Percentiles rank a stretch among this genome's conserved stretches.
Conservation (phyloP, 805 yeast species). For the Clavispora carvajalis region DNA sequence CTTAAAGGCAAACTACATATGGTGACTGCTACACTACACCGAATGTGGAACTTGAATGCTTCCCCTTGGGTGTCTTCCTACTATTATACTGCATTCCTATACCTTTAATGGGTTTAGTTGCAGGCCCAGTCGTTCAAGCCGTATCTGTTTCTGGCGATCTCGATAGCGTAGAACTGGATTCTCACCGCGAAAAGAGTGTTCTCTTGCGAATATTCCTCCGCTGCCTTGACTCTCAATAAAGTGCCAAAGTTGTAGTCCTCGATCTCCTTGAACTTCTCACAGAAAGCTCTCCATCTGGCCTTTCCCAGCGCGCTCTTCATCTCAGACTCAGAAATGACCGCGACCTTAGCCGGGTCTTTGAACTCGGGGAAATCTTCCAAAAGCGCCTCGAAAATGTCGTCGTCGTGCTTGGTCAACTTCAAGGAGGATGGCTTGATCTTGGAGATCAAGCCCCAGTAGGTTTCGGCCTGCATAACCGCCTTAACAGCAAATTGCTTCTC, state of each 20-base stretch:
- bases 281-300: slow-evolving; percentile 84
- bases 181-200: slow-evolving; percentile 87
- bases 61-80: too few species aligned
- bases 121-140: slow-evolving; percentile 88
- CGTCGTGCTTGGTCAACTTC: slow-evolving; percentile 66
- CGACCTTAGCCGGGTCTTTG: slow-evolving; percentile 51
- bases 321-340: slow-evolving; percentile 63
- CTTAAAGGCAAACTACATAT: too few species aligned
- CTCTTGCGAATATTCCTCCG: slow-evolving; percentile 73
- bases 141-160: slow-evolving; percentile 84
- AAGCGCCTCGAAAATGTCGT: slow-evolving; percentile 58
- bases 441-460: slow-evolving; percentile 80
- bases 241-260: slow-evolving; percentile 97
- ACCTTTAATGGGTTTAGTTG: slow-evolving; percentile 10
- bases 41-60: too few species aligned
- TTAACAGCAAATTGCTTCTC: slow-evolving; percentile 97
- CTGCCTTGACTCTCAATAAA: slow-evolving; percentile 67
- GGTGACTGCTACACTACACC: too few species aligned
- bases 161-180: slow-evolving; percentile 92
- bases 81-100: not conserved
- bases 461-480: slow-evolving; percentile 93
- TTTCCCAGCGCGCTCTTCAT: slow-evolving; percentile 80
- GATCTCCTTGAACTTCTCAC: slow-evolving; percentile 76
- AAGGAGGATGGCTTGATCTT: slow-evolving; percentile 75
- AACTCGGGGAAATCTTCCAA: slow-evolving; percentile 85